A percentile compares a stretch with the other conserved stretches of the same genome.
phyloP scores from a whole-genome alignment of 805 yeast species.

The Candida qinlingensis region DNA sequence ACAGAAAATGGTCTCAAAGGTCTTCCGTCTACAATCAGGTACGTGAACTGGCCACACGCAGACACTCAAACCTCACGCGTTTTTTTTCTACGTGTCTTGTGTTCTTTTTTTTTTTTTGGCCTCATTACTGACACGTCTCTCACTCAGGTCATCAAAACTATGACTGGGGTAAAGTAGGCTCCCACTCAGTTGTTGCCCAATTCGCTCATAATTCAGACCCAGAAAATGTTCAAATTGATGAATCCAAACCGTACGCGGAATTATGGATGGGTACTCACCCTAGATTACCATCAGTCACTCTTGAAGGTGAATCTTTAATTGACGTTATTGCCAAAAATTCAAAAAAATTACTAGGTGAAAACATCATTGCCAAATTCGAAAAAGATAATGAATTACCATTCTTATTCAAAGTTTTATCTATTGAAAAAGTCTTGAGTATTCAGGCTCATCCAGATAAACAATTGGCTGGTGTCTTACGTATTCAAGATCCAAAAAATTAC shows the following conservation, averaged over 20 bases:
- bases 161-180: slow-evolving; percentile 87
- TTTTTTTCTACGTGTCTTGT: not conserved
- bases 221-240: slow-evolving; percentile 50
- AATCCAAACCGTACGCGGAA: slow-evolving; percentile 87
- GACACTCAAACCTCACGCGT: not conserved
- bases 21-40: slow-evolving; percentile 39
- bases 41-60: slow-evolving; percentile 9
- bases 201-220: slow-evolving; percentile 73
- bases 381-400: slow-evolving; percentile 75
- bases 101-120: not conserved
- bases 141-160: slow-evolving; percentile 64
- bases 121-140: not conserved
- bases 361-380: slow-evolving; percentile 61
- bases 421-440: slow-evolving; percentile 86
- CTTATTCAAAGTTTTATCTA: slow-evolving; percentile 88
- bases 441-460: slow-evolving; percentile 97
- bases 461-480: slow-evolving; percentile 71
- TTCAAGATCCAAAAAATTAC: slow-evolving; percentile 83
- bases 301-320: slow-evolving; percentile 54
- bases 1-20: slow-evolving; percentile 25
- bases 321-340: slow-evolving; percentile 63
- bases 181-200: slow-evolving; percentile 81
- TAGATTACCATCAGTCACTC: slow-evolving; percentile 68
- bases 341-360: slow-evolving; percentile 48
- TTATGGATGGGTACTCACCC: slow-evolving; percentile 99